Conservation (phyloP, 352 stramenopile genomes). For the Labyrinthula sp. region DNA sequence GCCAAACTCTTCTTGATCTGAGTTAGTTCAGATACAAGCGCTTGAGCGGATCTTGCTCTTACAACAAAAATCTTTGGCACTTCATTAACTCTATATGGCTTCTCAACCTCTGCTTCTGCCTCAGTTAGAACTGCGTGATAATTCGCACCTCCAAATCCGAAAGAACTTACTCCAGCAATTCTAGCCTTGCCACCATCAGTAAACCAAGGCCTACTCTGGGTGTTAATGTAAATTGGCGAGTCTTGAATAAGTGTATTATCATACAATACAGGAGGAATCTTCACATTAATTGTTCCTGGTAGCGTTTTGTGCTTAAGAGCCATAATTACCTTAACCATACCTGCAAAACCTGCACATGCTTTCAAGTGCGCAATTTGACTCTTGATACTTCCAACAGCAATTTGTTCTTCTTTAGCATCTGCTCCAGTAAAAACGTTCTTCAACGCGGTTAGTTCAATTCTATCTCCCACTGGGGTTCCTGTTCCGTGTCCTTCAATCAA, state of each 20-base stretch:
- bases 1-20: no score
- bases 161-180: conserved; percentile 37
- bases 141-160: conserved; percentile 40
- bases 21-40: no score
- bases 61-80: no score
- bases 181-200: conserved; percentile 2
- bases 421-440: conserved; percentile 10
- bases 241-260: conserved; percentile 7
- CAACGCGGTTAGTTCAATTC: conserved; percentile 33
- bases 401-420: conserved; percentile 21
- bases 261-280: conserved; percentile 8
- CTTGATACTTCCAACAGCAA: conserved; percentile 38
- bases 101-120: no score
- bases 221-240: conserved; percentile 20
- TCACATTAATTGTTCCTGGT: no score
- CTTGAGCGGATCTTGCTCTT: no score
- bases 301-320: conserved; percentile 28
- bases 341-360: conserved; percentile 34
- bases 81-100: no score
- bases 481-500: conserved; percentile 41
- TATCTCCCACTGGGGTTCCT: conserved; percentile 38
- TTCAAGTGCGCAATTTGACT: conserved; percentile 41
- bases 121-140: no score
- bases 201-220: conserved; percentile 14
- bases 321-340: conserved; percentile 37